A percentile compares a stretch with the other conserved stretches of the same genome.
These are phyloP conservation scores for Cladorrhinum samala DNA, from an alignment of 495 filamentous ascomycete species.

Conservation along the genomic window DNA sequence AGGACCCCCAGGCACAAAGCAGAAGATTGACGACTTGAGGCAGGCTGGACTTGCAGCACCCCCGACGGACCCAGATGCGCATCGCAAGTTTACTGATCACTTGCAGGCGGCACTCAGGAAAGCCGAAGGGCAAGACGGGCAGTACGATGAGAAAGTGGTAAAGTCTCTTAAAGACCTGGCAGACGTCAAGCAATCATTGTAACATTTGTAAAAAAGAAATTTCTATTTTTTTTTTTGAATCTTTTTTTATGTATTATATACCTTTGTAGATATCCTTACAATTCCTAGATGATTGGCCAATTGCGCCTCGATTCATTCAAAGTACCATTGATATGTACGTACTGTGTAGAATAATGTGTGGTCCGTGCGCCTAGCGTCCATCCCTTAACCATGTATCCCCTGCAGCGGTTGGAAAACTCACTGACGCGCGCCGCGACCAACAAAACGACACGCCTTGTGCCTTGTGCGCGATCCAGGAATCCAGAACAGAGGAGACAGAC, in stretches of 20 bases:
- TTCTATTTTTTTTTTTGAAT: too few species aligned
- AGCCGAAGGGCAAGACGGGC: neutral
- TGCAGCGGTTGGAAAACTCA: neutral
- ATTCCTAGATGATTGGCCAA: too few species aligned
- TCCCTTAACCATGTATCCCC: neutral
- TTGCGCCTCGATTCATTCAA: too few species aligned
- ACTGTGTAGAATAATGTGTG: too few species aligned
- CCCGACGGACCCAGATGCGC: neutral
- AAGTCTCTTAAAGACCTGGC: neutral
- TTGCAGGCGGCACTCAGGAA: neutral
- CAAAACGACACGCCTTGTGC: neutral
- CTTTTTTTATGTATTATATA: too few species aligned
- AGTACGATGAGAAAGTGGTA: neutral
- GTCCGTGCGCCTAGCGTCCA: neutral
- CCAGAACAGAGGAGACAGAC: too few species aligned
- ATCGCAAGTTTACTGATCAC: neutral
- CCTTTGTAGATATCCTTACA: too few species aligned
- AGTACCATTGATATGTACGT: too few species aligned
- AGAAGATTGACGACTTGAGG: conserved; percentile 7
- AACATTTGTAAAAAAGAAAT: neutral
- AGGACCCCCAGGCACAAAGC: conserved; percentile 1
- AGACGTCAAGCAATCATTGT: neutral
- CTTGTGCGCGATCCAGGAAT: neutral
- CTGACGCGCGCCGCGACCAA: neutral
- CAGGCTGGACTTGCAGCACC: neutral